These are phyloP conservation scores for Nemania sp. DNA, from an alignment of 2,329 filamentous ascomycete species.

Conservation along the genomic window DNA sequence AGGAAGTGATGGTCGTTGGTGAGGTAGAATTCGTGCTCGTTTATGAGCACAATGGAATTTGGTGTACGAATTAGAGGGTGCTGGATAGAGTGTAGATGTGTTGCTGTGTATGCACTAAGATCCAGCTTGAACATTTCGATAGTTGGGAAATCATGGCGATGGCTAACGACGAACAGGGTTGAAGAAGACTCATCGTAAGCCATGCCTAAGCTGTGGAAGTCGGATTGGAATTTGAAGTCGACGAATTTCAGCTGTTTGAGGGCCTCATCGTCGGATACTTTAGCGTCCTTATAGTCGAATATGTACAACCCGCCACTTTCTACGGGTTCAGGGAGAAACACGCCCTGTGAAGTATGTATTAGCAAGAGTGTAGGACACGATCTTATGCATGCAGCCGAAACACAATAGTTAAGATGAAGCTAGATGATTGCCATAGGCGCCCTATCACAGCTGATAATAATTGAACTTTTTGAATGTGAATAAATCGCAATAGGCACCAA, in stretches of 20 bases:
- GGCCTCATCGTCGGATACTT: slow-evolving; percentile 39
- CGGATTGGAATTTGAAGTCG: slow-evolving; percentile 43
- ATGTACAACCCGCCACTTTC: slow-evolving; percentile 52
- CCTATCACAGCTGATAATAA: background rate
- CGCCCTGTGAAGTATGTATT: slow-evolving; percentile 40
- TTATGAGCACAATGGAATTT: slow-evolving; percentile 55
- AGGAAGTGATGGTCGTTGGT: slow-evolving; percentile 57
- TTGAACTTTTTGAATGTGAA: background rate
- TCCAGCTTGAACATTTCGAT: slow-evolving; percentile 58
- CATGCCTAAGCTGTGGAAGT: slow-evolving; percentile 57
- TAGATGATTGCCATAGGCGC: background rate
- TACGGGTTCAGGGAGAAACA: slow-evolving; percentile 47
- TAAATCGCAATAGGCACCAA: slow-evolving; percentile 22
- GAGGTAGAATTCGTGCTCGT: slow-evolving; percentile 54
- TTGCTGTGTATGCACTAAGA: slow-evolving; percentile 50
- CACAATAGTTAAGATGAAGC: slow-evolving; percentile 8
- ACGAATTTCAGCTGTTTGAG: slow-evolving; percentile 45
- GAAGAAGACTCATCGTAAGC: slow-evolving; percentile 53
- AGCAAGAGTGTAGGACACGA: slow-evolving; percentile 17
- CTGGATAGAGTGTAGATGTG: slow-evolving; percentile 53
- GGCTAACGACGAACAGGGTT: slow-evolving; percentile 55
- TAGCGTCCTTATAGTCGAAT: slow-evolving; percentile 53
- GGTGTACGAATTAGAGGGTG: slow-evolving; percentile 56
- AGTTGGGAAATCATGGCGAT: slow-evolving; percentile 51
- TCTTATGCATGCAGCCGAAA: slow-evolving; percentile 21